phyloP scores from a whole-genome alignment of 352 stramenopile species.

The Globisporangium echinulatum region DNA sequence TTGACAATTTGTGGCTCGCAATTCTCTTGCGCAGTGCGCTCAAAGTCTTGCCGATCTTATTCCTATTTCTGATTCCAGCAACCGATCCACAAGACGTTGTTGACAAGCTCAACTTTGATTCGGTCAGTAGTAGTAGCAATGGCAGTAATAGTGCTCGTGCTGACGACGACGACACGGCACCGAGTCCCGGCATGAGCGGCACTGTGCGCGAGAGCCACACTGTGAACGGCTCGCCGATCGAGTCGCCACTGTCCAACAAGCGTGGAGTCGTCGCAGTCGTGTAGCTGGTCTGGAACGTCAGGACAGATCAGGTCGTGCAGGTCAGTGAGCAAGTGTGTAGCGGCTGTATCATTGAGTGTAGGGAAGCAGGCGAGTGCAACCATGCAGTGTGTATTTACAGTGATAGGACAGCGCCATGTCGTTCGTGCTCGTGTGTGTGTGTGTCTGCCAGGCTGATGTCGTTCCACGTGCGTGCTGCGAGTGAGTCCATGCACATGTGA shows the following conservation, averaged over 20 bases:
- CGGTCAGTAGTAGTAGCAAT: constrained; percentile 14
- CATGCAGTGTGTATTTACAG: too few relatives aligned
- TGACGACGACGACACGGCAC: constrained; percentile 20
- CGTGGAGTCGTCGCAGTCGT: constrained; percentile 7
- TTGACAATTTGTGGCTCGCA: constrained; percentile 88
- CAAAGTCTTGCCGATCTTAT: constrained; percentile 90
- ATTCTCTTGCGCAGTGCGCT: constrained; percentile 89
- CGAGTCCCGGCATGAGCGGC: constrained; percentile 15
- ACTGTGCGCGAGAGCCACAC: constrained; percentile 41
- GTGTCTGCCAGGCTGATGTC: too few relatives aligned
- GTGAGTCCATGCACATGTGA: too few relatives aligned
- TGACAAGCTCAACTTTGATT: constrained; percentile 56
- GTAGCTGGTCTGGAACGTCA: background rate
- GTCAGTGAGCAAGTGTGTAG: too few relatives aligned
- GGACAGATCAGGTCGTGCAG: too few relatives aligned
- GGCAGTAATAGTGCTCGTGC: constrained; percentile 14
- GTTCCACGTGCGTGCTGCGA: too few relatives aligned
- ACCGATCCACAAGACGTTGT: constrained; percentile 76
- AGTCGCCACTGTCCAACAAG: constrained; percentile 5
- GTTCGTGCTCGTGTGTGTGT: too few relatives aligned
- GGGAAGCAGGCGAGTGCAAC: too few relatives aligned
- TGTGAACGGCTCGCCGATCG: constrained; percentile 22
- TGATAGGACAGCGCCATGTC: too few relatives aligned
- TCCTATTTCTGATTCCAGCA: constrained; percentile 74
- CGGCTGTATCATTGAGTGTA: too few relatives aligned